A percentile compares a stretch with the other conserved stretches of the same genome.
Conservation (phyloP, 2,329 filamentous ascomycete species). For the Zymoseptoria crescenta region DNA sequence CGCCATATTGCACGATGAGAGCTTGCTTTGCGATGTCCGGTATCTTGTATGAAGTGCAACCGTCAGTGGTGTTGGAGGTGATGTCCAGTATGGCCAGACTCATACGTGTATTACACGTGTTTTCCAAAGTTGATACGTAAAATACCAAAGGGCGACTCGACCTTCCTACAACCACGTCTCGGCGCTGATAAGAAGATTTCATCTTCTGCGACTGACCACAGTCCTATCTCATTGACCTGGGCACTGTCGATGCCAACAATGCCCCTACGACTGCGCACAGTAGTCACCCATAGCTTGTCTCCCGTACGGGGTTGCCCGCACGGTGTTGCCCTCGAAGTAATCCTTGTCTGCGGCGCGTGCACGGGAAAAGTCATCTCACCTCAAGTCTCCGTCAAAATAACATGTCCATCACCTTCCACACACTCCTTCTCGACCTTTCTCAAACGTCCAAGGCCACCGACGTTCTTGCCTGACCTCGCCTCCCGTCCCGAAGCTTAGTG, state of each 20-base stretch:
- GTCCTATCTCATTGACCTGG: no score
- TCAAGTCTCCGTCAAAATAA: not conserved
- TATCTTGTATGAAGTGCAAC: not conserved
- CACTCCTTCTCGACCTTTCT: not conserved
- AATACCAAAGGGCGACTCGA: not conserved
- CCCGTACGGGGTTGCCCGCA: no score
- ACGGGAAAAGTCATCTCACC: not conserved
- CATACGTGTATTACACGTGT: not conserved
- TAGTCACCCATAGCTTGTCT: no score
- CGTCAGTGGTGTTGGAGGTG: not conserved
- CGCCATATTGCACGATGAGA: slow-evolving; percentile 20
- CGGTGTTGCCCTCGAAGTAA: not conserved
- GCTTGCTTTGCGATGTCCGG: not conserved
- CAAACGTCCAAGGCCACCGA: not conserved
- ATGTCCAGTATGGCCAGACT: no score
- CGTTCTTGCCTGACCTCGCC: not conserved
- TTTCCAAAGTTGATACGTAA: not conserved
- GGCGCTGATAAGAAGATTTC: no score
- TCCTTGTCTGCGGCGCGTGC: not conserved
- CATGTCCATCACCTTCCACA: not conserved
- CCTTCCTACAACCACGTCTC: no score
- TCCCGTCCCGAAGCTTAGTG: not conserved
- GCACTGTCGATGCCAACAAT: not conserved
- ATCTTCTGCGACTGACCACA: no score
- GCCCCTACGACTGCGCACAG: no score